Conservation (phyloP, 208 protist species). For the Acanthamoeba polyphaga region DNA sequence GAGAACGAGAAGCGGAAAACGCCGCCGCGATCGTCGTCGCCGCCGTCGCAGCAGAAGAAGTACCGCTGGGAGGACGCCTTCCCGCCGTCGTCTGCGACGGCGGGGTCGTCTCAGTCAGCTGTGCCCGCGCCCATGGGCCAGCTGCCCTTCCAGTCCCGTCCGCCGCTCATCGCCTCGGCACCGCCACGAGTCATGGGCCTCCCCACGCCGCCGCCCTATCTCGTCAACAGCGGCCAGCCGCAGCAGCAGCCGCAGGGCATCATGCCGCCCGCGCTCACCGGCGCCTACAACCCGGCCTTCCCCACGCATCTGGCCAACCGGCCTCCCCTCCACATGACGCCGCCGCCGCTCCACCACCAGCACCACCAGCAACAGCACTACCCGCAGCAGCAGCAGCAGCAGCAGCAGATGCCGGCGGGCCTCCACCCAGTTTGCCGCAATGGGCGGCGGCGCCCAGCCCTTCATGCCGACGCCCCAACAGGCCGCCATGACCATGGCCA, state of each 20-base stretch:
- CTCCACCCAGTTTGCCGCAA: no score
- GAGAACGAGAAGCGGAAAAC: constrained; percentile 25
- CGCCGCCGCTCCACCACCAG: background rate
- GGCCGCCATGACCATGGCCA: background rate
- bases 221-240: background rate
- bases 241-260: background rate
- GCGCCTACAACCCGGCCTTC: constrained; percentile 1
- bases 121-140: background rate
- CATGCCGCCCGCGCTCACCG: background rate
- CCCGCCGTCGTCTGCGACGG: background rate
- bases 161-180: no score
- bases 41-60: background rate
- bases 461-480: background rate
- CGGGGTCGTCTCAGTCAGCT: background rate
- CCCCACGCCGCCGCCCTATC: no score
- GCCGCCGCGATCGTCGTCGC: background rate
- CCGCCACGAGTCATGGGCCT: no score
- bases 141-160: background rate
- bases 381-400: background rate
- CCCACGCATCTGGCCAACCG: no score
- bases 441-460: background rate
- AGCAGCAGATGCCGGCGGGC: no score
- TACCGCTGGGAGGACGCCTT: constrained; percentile 59
- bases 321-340: background rate
- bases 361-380: background rate